Conservation (phyloP, 2,329 filamentous ascomycete species). For the Sphaerulina vaccinii region DNA sequence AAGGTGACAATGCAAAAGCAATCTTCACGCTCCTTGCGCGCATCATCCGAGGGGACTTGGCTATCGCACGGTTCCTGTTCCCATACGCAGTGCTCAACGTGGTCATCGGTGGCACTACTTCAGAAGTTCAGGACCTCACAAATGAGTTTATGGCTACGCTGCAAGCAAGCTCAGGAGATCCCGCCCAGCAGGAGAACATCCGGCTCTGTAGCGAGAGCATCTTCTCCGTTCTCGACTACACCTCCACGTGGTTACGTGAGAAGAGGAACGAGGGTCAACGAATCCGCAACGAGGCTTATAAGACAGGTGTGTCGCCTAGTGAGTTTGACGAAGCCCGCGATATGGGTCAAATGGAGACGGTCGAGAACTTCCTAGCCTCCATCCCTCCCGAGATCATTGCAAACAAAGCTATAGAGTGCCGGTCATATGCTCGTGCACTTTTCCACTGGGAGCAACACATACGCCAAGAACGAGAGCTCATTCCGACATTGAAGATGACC, state of each 20-base stretch:
- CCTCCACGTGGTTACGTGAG: constrained; percentile 83
- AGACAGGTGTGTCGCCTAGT: constrained; percentile 44
- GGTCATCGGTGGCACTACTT: constrained; percentile 67
- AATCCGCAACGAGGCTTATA: constrained; percentile 42
- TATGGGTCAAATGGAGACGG: constrained; percentile 58
- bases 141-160: constrained; percentile 74
- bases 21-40: constrained; percentile 80
- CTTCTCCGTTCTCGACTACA: constrained; percentile 87
- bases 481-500: constrained; percentile 42
- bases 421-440: constrained; percentile 84
- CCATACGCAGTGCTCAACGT: constrained; percentile 85
- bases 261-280: constrained; percentile 58
- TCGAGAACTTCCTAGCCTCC: constrained; percentile 69
- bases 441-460: constrained; percentile 96
- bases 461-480: constrained; percentile 49
- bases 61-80: constrained; percentile 82
- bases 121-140: constrained; percentile 65
- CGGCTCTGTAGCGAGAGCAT: constrained; percentile 89
- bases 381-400: constrained; percentile 74
- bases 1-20: constrained; percentile 69
- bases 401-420: constrained; percentile 84
- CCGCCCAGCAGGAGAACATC: constrained; percentile 67
- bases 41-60: constrained; percentile 78
- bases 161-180: constrained; percentile 57
- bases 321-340: constrained; percentile 53